Evolutionary conservation across 805 yeast genomes (phyloP).

Genomic region (Ogataea trehaloabstinens): DNA sequence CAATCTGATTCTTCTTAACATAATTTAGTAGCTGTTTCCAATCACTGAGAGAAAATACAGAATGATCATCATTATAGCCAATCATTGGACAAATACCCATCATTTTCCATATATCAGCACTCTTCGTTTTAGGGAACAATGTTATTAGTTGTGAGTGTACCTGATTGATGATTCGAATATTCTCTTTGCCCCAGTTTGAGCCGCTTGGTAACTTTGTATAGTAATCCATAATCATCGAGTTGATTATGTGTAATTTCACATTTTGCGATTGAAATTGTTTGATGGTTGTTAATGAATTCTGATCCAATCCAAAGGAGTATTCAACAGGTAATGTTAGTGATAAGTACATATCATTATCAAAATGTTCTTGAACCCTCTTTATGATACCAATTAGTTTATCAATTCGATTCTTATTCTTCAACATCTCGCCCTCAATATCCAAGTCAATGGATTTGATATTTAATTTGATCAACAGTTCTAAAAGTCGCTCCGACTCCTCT

Average conservation of each 20-base stretch:
- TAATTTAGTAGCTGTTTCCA: conserved; percentile 23
- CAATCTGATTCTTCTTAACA: conserved; percentile 18
- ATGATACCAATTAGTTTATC: conserved; percentile 16
- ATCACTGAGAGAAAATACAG: conserved; percentile 22
- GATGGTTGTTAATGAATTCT: conserved; percentile 16
- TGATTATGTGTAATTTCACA: conserved; percentile 16
- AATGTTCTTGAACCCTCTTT: conserved; percentile 7
- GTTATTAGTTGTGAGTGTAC: conserved; percentile 16
- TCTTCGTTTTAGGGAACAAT: conserved; percentile 5
- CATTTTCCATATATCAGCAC: conserved; percentile 19
- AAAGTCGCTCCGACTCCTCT: conserved; percentile 16
- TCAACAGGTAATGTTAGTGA: conserved; percentile 31
- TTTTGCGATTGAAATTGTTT: conserved; percentile 7
- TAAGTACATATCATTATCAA: conserved; percentile 11
- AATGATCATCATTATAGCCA: conserved; percentile 31
- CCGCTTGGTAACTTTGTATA: conserved; percentile 23
- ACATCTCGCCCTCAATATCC: conserved; percentile 29
- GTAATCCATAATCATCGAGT: conserved; percentile 34
- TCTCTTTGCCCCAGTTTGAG: conserved; percentile 28
- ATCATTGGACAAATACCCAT: conserved; percentile 35
- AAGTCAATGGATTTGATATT: conserved; percentile 26
- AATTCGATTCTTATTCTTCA: conserved; percentile 11
- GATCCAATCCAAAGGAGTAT: conserved; percentile 22
- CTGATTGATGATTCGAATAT: conserved; percentile 21
- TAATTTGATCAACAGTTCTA: conserved; percentile 13